Percentiles rank a stretch among this genome's conserved stretches.
Evolutionary conservation across 75 land plant genomes (phyloP).

Genomic region (Azolla pinnata): DNA sequence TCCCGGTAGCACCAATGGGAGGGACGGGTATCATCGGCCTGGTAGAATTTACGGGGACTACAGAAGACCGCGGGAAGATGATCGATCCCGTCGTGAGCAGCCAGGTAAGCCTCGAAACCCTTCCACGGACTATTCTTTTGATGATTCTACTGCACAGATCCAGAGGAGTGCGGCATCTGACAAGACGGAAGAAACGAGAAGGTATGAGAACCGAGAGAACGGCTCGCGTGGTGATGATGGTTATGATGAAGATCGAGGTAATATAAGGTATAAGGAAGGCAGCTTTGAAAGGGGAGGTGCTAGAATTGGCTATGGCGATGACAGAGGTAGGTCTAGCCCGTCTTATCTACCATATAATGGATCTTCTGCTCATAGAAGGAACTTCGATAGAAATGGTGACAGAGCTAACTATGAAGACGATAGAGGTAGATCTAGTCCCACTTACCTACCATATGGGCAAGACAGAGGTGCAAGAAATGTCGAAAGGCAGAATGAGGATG

Average conservation of each 20-base stretch:
- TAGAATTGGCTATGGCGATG: not conserved
- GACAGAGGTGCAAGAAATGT: not conserved
- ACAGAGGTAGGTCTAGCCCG: not conserved
- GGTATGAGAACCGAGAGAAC: no score
- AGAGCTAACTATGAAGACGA: not conserved
- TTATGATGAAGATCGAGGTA: not conserved
- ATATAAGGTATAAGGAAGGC: no score
- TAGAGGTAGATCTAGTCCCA: conserved; percentile 4
- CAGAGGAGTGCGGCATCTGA: no score
- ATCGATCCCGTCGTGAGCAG: no score
- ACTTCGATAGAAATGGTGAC: not conserved
- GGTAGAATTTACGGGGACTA: no score
- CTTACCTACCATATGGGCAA: not conserved
- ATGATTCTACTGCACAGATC: no score
- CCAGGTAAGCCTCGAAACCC: no score
- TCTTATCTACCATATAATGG: not conserved
- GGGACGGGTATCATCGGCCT: not conserved
- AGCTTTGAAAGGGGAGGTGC: not conserved
- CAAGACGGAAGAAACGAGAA: no score
- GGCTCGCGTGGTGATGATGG: not conserved
- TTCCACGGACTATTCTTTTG: no score
- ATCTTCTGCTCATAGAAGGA: not conserved
- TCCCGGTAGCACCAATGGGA: no score
- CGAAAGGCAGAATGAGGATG: conserved; percentile 10
- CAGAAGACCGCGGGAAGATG: no score